Conservation (phyloP, 2,329 filamentous ascomycete species). For the Aureobasidium sp. region DNA sequence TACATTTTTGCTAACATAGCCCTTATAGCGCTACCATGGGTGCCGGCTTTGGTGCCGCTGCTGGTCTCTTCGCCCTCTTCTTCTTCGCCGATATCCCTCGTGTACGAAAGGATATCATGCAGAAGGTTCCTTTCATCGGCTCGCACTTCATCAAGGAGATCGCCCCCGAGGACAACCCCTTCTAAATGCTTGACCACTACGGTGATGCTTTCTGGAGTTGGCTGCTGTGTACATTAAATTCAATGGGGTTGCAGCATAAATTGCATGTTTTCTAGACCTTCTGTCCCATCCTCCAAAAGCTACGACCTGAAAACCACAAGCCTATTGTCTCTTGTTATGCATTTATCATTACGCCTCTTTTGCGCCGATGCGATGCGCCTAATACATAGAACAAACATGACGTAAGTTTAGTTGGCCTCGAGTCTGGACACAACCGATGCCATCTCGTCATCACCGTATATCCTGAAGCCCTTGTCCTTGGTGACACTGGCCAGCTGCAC, state of each 20-base stretch:
- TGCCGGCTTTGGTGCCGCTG: constrained; percentile 47
- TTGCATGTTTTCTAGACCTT: constrained; percentile 7
- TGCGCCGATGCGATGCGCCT: constrained; percentile 13
- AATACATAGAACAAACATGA: constrained; percentile 3
- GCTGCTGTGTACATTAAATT: constrained; percentile 11
- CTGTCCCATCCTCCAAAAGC: neutral
- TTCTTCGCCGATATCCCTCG: constrained; percentile 57
- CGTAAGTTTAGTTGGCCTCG: constrained; percentile 34
- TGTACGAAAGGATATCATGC: constrained; percentile 54
- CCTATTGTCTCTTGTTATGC: neutral
- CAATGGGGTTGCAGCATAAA: constrained; percentile 4
- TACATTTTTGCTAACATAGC: neutral
- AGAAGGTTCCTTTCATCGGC: constrained; percentile 51
- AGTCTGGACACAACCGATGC: constrained; percentile 79
- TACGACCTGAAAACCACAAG: neutral
- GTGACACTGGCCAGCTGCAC: constrained; percentile 97
- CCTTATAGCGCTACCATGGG: constrained; percentile 35
- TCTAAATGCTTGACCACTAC: constrained; percentile 25
- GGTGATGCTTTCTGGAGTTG: neutral
- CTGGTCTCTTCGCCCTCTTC: constrained; percentile 52
- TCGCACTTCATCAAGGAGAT: constrained; percentile 49
- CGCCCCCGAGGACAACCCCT: constrained; percentile 56
- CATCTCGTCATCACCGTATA: constrained; percentile 99
- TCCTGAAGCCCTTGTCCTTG: constrained; percentile 94
- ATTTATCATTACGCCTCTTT: constrained; percentile 10